These are phyloP conservation scores for Termitomyces bulborhizus DNA, from an alignment of 768 basidiomycete species.

Conservation along the genomic window DNA sequence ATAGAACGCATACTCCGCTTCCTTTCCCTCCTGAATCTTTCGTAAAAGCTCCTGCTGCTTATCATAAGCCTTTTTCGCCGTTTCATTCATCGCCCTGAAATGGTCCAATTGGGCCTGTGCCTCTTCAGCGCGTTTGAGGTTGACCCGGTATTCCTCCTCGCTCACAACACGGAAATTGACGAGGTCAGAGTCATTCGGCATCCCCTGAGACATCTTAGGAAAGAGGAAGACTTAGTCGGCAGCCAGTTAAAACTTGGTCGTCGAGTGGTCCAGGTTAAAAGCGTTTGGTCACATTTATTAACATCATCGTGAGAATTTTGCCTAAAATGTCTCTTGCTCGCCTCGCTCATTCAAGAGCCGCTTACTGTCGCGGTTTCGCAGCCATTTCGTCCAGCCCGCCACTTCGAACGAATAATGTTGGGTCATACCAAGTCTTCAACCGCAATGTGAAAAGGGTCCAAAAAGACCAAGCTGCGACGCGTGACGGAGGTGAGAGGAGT, in stretches of 20 bases:
- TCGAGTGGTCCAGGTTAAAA: background rate
- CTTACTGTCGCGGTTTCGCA: constrained; percentile 36
- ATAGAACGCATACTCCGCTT: constrained; percentile 14
- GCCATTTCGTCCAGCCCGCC: constrained; percentile 39
- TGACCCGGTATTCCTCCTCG: constrained; percentile 23
- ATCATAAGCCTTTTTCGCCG: constrained; percentile 28
- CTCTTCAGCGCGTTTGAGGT: constrained; percentile 22
- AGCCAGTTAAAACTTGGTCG: background rate
- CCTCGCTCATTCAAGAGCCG: constrained; percentile 11
- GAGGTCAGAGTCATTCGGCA: constrained; percentile 5
- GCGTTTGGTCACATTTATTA: background rate
- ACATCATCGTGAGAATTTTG: constrained; percentile 10
- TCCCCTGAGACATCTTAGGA: constrained; percentile 13
- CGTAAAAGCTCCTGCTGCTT: constrained; percentile 10
- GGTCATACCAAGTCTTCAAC: constrained; percentile 85
- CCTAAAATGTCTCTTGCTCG: constrained; percentile 18
- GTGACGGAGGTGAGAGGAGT: constrained; percentile 54
- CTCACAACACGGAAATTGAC: constrained; percentile 11
- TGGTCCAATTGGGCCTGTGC: constrained; percentile 26
- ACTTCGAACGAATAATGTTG: constrained; percentile 38
- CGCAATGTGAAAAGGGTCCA: constrained; percentile 71
- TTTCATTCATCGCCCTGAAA: constrained; percentile 31
- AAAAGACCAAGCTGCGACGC: constrained; percentile 62
- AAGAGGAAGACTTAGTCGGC: background rate
- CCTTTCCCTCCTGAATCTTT: constrained; percentile 12